Percentiles rank a stretch among this genome's conserved stretches.
Evolutionary conservation across 2,329 filamentous ascomycete species (phyloP).

Genomic region (Xylariales sp.): DNA sequence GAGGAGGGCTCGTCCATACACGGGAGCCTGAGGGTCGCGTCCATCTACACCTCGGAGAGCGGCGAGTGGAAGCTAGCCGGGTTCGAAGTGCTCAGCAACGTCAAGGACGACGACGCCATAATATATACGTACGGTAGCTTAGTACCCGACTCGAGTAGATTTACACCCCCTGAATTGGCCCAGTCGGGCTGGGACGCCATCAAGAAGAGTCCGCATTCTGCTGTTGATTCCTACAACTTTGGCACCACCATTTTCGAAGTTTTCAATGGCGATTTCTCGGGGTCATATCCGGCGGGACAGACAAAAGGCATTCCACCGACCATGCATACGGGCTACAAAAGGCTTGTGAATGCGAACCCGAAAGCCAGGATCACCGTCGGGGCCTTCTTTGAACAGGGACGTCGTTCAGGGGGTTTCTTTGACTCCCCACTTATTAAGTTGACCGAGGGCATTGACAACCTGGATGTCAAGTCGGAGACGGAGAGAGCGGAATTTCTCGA

Average conservation of each 20-base stretch:
- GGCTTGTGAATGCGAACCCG: constrained; percentile 87
- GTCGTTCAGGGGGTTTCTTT: constrained; percentile 85
- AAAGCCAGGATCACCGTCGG: constrained; percentile 86
- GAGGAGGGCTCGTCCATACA: constrained; percentile 92
- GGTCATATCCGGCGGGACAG: constrained; percentile 82
- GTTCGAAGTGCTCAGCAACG: constrained; percentile 91
- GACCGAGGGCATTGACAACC: constrained; percentile 90
- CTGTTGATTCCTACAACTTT: constrained; percentile 88
- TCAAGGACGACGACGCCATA: constrained; percentile 94
- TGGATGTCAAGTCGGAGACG: constrained; percentile 85
- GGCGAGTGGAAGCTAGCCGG: constrained; percentile 98
- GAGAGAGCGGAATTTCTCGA: constrained; percentile 88
- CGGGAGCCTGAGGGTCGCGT: constrained; percentile 84
- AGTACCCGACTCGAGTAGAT: constrained; percentile 84
- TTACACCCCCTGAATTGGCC: constrained; percentile 86
- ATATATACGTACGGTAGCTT: constrained; percentile 94
- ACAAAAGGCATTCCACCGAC: constrained; percentile 85
- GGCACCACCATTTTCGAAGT: constrained; percentile 88
- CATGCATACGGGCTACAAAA: constrained; percentile 93
- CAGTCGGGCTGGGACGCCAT: constrained; percentile 92
- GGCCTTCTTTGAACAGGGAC: constrained; percentile 91
- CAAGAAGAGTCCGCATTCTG: constrained; percentile 82
- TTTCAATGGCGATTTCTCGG: constrained; percentile 86
- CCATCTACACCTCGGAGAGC: constrained; percentile 92
- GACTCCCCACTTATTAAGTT: constrained; percentile 92